These are phyloP conservation scores for Elongisporangium anandrum DNA, from an alignment of 352 stramenopile species.

Conservation along the genomic window DNA sequence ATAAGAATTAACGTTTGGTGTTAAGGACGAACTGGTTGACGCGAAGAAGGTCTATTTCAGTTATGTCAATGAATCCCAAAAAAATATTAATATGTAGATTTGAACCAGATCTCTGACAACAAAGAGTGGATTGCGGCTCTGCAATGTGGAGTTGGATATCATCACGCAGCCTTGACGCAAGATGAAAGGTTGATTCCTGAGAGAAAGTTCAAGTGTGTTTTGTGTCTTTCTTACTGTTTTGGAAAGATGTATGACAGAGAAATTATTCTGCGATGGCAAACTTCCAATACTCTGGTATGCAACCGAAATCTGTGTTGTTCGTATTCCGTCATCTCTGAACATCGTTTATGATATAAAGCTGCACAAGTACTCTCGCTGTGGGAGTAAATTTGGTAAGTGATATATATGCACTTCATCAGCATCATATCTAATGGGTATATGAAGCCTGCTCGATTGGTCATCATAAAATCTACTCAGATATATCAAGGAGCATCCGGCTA, in stretches of 20 bases:
- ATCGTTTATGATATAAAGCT: conserved; percentile 18
- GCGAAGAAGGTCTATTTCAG: conserved; percentile 5
- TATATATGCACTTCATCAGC: background rate
- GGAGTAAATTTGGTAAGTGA: conserved; percentile 36
- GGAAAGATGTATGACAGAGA: conserved; percentile 20
- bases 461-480: conserved; percentile 32
- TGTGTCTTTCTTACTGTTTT: conserved; percentile 3
- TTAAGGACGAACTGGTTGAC: background rate
- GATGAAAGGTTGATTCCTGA: conserved; percentile 31
- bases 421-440: background rate
- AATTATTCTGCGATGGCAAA: conserved; percentile 18
- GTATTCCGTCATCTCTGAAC: background rate
- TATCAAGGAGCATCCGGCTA: conserved; percentile 25
- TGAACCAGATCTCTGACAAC: conserved; percentile 8
- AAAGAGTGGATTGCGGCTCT: conserved; percentile 7
- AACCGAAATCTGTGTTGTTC: background rate
- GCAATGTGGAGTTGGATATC: conserved; percentile 23
- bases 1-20: too few relatives aligned
- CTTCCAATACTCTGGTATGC: conserved; percentile 31
- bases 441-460: conserved; percentile 33
- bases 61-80: too few relatives aligned
- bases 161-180: conserved; percentile 24
- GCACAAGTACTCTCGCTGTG: conserved; percentile 32
- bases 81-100: background rate
- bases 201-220: background rate